These are phyloP conservation scores for Cryptococcus sp. DNA, from an alignment of 1,284 basidiomycete genomes.

Conservation along the genomic window DNA sequence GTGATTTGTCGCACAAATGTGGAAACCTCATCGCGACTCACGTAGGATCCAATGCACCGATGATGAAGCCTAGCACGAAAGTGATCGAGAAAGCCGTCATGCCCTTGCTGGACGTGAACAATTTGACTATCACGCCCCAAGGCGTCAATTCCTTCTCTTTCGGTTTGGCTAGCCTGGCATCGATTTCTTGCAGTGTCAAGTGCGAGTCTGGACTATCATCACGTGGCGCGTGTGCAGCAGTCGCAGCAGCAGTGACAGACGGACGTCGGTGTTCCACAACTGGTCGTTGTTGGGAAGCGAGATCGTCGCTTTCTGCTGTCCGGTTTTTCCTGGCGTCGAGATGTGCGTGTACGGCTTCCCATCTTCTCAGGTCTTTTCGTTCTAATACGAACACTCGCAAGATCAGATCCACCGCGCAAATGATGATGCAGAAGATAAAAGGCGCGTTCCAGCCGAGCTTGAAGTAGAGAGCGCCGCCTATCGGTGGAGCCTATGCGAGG, in stretches of 20 bases:
- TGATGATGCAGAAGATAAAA: slow-evolving; percentile 68
- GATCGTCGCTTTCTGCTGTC: neutral
- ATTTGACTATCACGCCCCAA: slow-evolving; percentile 55
- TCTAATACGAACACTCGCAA: slow-evolving; percentile 57
- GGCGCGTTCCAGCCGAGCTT: slow-evolving; percentile 71
- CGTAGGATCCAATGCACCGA: slow-evolving; percentile 43
- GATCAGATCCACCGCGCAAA: slow-evolving; percentile 64
- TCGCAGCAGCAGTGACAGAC: neutral
- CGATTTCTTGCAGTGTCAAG: neutral
- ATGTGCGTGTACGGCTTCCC: slow-evolving; percentile 9
- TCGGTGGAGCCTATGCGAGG: slow-evolving; percentile 57
- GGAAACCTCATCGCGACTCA: slow-evolving; percentile 24
- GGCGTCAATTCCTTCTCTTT: slow-evolving; percentile 41
- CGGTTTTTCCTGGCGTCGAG: neutral
- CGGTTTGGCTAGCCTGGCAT: neutral
- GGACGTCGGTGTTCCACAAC: slow-evolving; percentile 2
- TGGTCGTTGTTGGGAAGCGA: neutral
- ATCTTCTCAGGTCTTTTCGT: slow-evolving; percentile 47
- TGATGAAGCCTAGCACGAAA: slow-evolving; percentile 61
- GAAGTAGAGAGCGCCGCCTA: slow-evolving; percentile 67
- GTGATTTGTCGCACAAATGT: no score
- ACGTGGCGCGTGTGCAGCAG: neutral
- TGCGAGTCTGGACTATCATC: neutral
- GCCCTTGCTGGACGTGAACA: slow-evolving; percentile 62
- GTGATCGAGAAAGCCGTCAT: slow-evolving; percentile 59